Base-by-base conservation (phyloP, 2,329 filamentous ascomycete species). In the Allantophomopsis lycopodina region DNA sequence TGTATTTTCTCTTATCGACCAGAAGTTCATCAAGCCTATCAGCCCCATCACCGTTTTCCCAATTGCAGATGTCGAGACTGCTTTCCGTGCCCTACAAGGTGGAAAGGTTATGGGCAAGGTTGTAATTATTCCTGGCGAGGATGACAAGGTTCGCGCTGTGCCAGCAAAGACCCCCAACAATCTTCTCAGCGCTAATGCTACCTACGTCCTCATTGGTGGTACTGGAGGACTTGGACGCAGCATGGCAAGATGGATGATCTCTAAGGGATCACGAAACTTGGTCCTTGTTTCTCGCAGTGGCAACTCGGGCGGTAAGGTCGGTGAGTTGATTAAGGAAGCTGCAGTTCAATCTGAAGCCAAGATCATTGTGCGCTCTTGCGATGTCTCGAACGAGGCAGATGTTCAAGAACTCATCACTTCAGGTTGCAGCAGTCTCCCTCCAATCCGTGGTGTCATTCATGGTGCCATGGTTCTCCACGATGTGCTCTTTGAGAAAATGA, bases 401-500 rank as follows among this genome's bases (percentile, higher is more conserved):
- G 18, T 20, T 4, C 18, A 20, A 20, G 18, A 20, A 20, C 18
- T 20, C 18, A 20, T 20, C 18, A 20, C 7, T 4, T 4, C 18
- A 20, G 7, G 18, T 7, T 20, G 18, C 18, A 20, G 18, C 18
- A 20, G 7, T 20, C 18, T 20, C 7, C 7, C 4, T 4, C 18
- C 18, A 20, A 20, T 20, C 7, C 7, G 18, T 20, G 18, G 18
- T 20, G 18, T 20, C 18, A 20, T 20, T 7, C 18, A 20, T 7
- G 18, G 18, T 7, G 18, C 7, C 7, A 20, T 20, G 7, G 18
- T 20, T 20, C 18, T 4, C 7, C 7, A 20, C 18, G 7, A 20
- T 20, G 18, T 20, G 18, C 18, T 60, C 7, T 63, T 62, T 35
- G 53, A 59, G 17, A 59, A 62, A 7, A 62, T 67, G 58, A 52